Evolutionary conservation across 2,329 filamentous ascomycete genomes (phyloP), one percentile per base, ranked within the genome.

Genomic region (Trichoderma oligosporum): DNA sequence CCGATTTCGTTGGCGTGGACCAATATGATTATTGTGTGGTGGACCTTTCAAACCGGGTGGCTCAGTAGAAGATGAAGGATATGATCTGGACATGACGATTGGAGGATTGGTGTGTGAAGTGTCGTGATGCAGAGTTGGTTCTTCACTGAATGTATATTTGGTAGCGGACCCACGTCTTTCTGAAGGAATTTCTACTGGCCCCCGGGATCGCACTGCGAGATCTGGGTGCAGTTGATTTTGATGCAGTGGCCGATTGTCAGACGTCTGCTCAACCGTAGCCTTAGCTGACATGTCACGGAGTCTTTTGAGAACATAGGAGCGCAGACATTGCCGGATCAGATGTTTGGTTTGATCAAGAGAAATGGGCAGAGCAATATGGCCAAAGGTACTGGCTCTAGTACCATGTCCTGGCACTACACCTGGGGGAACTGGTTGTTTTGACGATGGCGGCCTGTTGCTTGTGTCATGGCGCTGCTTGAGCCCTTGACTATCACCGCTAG

Each of bases 21-120:
- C 66, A 20, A 51, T 25, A 27, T 18, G 48, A 38, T 35, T 61
- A 55, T 18, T 63, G 60, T 58, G 56, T 20, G 61, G 16, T 1
- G 57, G 60, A 18, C 53, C 61, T 29, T 63, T 65, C 35, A 65
- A 58, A 4, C 64, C 60, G 6, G 70, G 71, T 29, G 71, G 64
- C 51, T 80, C 75, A 4, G 75, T 68, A 59, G 76, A 74, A 0
- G 77, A 78, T 20, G 76, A 74, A 4, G 79, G 81, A 55, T 76
- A 74, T 1, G 77, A 76, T 46, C 75, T 66, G 2, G 61, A 9
- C 18, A 64, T 49, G 22, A 62, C 52, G 11, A 62, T 58, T 18
- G 64, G 46, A 33, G 24, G 57, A 31, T 61, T 65, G 16, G 59
- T 60, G 1, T 64, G 64, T 16, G 65, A 51, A 6, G 71, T 64